Evolutionary conservation across 805 yeast species (phyloP).

Genomic region (Candida bentonensis): DNA sequence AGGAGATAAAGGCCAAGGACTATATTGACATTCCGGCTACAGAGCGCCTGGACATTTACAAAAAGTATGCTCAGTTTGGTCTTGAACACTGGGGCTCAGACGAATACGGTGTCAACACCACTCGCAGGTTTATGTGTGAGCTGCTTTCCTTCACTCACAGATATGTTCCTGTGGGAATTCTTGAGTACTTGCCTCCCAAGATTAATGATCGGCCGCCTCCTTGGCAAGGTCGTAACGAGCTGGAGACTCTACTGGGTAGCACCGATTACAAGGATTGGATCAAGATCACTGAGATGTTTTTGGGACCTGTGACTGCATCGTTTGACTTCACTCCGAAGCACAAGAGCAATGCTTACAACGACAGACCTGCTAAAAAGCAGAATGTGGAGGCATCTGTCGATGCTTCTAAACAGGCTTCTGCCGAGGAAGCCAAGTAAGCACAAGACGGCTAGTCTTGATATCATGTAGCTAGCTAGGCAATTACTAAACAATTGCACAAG

Average conservation of each 20-base stretch:
- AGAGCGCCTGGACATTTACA: slow-evolving; percentile 69
- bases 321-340: slow-evolving; percentile 88
- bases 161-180: slow-evolving; percentile 85
- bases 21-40: slow-evolving; percentile 81
- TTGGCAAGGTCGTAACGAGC: slow-evolving; percentile 85
- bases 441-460: no score
- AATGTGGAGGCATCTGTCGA: no score
- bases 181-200: slow-evolving; percentile 78
- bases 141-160: slow-evolving; percentile 88
- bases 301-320: slow-evolving; percentile 66
- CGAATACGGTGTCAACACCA: slow-evolving; percentile 77
- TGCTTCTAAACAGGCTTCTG: no score
- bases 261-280: slow-evolving; percentile 89
- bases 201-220: slow-evolving; percentile 87
- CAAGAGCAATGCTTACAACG: slow-evolving; percentile 69
- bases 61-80: slow-evolving; percentile 62
- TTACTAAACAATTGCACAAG: background rate
- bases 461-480: no score
- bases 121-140: slow-evolving; percentile 88
- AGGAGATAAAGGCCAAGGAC: slow-evolving; percentile 83
- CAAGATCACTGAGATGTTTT: slow-evolving; percentile 85
- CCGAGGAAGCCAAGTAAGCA: no score
- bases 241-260: slow-evolving; percentile 81
- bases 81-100: slow-evolving; percentile 97
- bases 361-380: no score